Conservation (phyloP, 2,329 filamentous ascomycete genomes). For the Ciborinia camelliae region DNA sequence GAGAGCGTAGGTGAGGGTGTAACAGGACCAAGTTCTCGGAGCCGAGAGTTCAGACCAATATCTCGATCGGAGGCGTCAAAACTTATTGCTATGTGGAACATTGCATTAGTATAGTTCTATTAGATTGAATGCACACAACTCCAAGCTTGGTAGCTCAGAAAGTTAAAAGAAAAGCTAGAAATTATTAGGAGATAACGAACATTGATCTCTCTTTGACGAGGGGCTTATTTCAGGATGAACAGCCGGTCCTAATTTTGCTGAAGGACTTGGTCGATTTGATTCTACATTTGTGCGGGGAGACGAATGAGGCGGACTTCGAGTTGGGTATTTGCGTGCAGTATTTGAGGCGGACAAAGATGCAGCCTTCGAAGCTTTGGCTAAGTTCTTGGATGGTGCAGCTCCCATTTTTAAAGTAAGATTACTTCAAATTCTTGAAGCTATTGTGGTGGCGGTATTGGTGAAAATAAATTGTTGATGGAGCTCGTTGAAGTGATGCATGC, state of each 20-base stretch:
- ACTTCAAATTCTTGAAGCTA: not conserved
- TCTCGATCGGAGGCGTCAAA: conserved; percentile 25
- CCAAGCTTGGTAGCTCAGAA: too few relatives aligned
- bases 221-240: conserved; percentile 21
- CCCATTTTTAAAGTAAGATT: conserved; percentile 33
- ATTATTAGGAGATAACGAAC: not conserved
- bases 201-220: conserved; percentile 18
- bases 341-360: conserved; percentile 23
- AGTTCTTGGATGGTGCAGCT: conserved; percentile 31
- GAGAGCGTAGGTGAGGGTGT: conserved; percentile 33
- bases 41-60: conserved; percentile 27
- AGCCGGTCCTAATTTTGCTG: conserved; percentile 17
- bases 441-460: not conserved
- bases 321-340: conserved; percentile 35
- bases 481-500: not conserved
- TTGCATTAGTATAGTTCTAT: not conserved
- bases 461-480: not conserved
- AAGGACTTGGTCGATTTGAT: conserved; percentile 13
- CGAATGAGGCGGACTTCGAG: conserved; percentile 26
- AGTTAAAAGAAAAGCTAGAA: not conserved
- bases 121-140: not conserved
- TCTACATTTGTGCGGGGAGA: conserved; percentile 19
- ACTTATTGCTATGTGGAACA: conserved; percentile 18
- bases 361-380: conserved; percentile 25
- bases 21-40: conserved; percentile 33